These are phyloP conservation scores for Lathyrus oleraceus DNA, from an alignment of 306 rosid genomes.

Conservation along the genomic window DNA sequence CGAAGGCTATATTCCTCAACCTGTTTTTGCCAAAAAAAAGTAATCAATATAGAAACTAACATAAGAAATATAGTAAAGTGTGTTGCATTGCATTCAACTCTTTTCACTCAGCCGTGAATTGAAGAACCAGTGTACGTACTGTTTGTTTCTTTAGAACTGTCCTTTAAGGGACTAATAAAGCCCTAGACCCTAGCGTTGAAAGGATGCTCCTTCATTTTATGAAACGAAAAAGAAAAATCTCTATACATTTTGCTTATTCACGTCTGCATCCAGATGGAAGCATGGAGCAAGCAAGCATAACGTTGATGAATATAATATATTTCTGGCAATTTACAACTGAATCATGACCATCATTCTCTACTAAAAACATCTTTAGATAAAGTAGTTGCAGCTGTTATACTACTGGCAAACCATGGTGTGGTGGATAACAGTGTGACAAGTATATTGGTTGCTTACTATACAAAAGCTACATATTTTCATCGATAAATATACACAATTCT, in stretches of 20 bases:
- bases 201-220: not conserved
- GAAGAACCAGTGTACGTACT: not conserved
- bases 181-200: slow-evolving; percentile 6
- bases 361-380: slow-evolving; percentile 7
- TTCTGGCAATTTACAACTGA: not conserved
- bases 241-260: not conserved
- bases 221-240: not conserved
- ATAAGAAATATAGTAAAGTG: slow-evolving; percentile 1
- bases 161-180: slow-evolving; percentile 7
- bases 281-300: not conserved
- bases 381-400: slow-evolving; percentile 8
- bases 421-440: not conserved
- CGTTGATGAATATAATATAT: not conserved
- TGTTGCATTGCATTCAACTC: not conserved
- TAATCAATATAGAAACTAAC: slow-evolving; percentile 21
- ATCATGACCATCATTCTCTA: not conserved
- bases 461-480: not conserved
- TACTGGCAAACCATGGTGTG: not conserved
- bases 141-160: not conserved
- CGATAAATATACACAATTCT: not conserved
- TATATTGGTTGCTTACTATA: not conserved
- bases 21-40: slow-evolving; percentile 48
- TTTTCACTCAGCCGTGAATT: not conserved
- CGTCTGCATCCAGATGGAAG: not conserved
- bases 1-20: slow-evolving; percentile 83